These are phyloP conservation scores for Agaricus blazei DNA, from an alignment of 768 basidiomycete species.

Conservation along the genomic window DNA sequence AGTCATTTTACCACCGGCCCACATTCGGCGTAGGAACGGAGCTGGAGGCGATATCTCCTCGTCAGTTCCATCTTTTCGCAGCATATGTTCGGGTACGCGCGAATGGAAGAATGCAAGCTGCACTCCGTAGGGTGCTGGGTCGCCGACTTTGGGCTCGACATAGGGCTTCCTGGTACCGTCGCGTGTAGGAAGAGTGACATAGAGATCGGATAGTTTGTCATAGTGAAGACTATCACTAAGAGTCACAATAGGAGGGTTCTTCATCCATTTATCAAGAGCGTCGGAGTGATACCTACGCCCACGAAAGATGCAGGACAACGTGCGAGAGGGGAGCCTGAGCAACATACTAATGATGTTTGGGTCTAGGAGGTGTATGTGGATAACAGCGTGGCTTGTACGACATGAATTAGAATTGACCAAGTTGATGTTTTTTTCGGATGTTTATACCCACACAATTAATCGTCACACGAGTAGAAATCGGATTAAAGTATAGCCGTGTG, in stretches of 20 bases:
- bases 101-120: conserved; percentile 75
- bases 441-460: background rate
- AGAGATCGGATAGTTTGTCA: conserved; percentile 60
- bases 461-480: background rate
- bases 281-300: background rate
- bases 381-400: background rate
- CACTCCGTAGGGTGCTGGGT: conserved; percentile 54
- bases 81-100: conserved; percentile 46
- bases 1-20: conserved; percentile 66
- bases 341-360: background rate
- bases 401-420: background rate
- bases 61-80: conserved; percentile 71
- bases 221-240: conserved; percentile 46
- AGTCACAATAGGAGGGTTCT: conserved; percentile 37
- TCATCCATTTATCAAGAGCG: conserved; percentile 50
- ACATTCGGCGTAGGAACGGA: conserved; percentile 78
- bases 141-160: conserved; percentile 32
- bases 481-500: conserved; percentile 1
- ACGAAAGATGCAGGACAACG: background rate
- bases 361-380: background rate
- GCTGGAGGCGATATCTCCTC: conserved; percentile 65
- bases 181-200: conserved; percentile 67
- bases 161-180: conserved; percentile 49
- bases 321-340: background rate
- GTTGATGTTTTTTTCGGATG: background rate